Base-by-base conservation (phyloP, 805 yeast species). In the Wickerhamiella spandovensis region DNA sequence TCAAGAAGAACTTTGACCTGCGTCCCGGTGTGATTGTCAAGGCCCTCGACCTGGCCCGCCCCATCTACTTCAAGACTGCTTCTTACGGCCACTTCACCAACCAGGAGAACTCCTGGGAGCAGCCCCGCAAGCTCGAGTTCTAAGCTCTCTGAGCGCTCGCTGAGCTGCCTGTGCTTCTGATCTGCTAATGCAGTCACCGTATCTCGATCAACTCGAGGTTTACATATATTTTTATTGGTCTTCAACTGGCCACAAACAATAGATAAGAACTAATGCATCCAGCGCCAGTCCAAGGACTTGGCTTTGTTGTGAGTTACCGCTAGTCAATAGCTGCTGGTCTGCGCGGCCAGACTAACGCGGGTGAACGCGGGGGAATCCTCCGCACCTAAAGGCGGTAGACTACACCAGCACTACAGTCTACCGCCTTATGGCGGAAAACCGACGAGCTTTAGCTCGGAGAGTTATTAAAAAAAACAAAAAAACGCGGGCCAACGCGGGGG, bases 31-130 rank as follows among this genome's bases (percentile, higher is more conserved):
- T 84, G 63, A 81, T 92, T 72, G 99, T 92, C 68, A 86, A 75
- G 72, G 96, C 89, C 72, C 81, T 92, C 67, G 92, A 92, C 70
- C 81, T 92, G 69, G 98, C 98, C 59, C 87, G 96, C 76, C 99
- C 99, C 72, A 92, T 92, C 73, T 92, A 92, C 80, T 81, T 87
- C 77, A 84, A 90, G 83, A 92, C 99, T 64, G 99, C 99, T 64
- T 84, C 95, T 51, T 90, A 92, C 73, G 99, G 99, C 70, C 99
- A 92, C 76, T 92, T 92, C 85, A 92, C 99, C 69, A 86, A 92
- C 84, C 99, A 90, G 79, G 83, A 82, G 67, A 84, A 87, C 82
- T 76, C 96, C 65, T 92, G 99, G 99, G 99, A 92, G 79, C 81
- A 85, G 74, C 95, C 97, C 73, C 87, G 64, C 54, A 60, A 62